These are phyloP conservation scores for Aspergillus sp. DNA, from an alignment of 2,329 filamentous ascomycete species.

Conservation along the genomic window DNA sequence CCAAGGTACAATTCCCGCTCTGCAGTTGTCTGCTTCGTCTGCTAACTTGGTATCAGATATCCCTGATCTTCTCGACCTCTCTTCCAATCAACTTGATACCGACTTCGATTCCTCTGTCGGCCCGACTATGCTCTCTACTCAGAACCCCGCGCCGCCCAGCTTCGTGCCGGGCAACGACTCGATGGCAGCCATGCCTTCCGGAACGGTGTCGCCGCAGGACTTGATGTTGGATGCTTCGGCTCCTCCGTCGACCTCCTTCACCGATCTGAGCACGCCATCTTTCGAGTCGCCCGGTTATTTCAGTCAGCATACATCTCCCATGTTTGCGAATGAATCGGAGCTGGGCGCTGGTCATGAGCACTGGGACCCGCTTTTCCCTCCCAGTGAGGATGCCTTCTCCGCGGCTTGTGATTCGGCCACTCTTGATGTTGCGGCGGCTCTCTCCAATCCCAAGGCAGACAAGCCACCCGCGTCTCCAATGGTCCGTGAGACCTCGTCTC, in stretches of 20 bases:
- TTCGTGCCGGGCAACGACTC: slow-evolving; percentile 41
- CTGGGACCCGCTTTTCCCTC: slow-evolving; percentile 58
- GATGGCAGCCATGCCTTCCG: slow-evolving; percentile 26
- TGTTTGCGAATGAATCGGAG: slow-evolving; percentile 53
- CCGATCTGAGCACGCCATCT: slow-evolving; percentile 73
- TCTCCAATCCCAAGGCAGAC: slow-evolving; percentile 11
- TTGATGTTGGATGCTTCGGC: slow-evolving; percentile 65
- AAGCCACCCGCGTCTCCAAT: slow-evolving; percentile 13
- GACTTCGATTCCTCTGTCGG: slow-evolving; percentile 17
- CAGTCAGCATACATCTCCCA: slow-evolving; percentile 67
- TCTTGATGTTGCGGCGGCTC: slow-evolving; percentile 22
- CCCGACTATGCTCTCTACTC: slow-evolving; percentile 17
- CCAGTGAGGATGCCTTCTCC: slow-evolving; percentile 16
- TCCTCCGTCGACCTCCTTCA: slow-evolving; percentile 72
- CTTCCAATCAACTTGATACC: slow-evolving; percentile 16
- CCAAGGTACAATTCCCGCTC: slow-evolving; percentile 32
- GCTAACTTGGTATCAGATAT: slow-evolving; percentile 16
- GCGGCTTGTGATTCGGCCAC: slow-evolving; percentile 21
- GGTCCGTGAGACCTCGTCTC: slow-evolving; percentile 31
- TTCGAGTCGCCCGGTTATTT: slow-evolving; percentile 64
- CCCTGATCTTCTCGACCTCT: slow-evolving; percentile 22
- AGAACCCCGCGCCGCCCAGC: slow-evolving; percentile 11
- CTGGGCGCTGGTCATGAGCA: slow-evolving; percentile 44
- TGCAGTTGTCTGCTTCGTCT: background rate
- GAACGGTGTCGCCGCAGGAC: slow-evolving; percentile 78